Base-by-base conservation (phyloP, 2,329 filamentous ascomycete species). In the Lachnellula cervina region DNA sequence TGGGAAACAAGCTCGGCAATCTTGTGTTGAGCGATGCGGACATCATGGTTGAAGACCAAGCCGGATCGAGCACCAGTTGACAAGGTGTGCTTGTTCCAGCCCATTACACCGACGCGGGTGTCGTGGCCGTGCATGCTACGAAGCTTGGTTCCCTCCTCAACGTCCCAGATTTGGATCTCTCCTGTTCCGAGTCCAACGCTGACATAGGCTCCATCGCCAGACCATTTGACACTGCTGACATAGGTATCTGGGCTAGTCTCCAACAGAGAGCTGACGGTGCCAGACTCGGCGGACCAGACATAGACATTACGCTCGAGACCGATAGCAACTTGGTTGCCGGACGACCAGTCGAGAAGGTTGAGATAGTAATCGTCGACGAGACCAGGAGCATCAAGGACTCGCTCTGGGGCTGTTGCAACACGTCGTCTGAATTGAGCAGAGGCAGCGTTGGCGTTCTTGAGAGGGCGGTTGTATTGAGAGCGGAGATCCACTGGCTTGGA, bases 111-210 rank as follows among this genome's bases (percentile, higher is more conserved):
- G 61, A 99, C 93, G 54, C 94, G 92, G 40, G 90, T 93, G 69
- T 97, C 93, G 71, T 99, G 94, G 58, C 94, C 94, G 71, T 91
- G 89, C 94, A 99, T 99, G 80, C 91, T 97, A 72, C 94, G 92
- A 57, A 99, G 87, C 82, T 97, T 97, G 69, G 86, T 87, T 59
- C 88, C 85, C 73, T 99, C 94, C 67, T 96, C 89, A 28, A 97
- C 93, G 68, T 97, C 94, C 93, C 94, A 99, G 76, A 99, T 99
- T 77, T 99, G 94, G 38, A 99, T 90, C 73, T 99, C 94, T 58
- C 94, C 94, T 38, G 90, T 90, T 59, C 92, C 93, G 50, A 99
- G 87, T 59, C 94, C 94, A 64, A 97, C 92, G 62, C 92, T 88
- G 62, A 99, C 92, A 70, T 99, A 97, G 34, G 93, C 92, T 58